Evolutionary conservation across 345 rosid species (phyloP).

Genomic region (Luvunga scandens): DNA sequence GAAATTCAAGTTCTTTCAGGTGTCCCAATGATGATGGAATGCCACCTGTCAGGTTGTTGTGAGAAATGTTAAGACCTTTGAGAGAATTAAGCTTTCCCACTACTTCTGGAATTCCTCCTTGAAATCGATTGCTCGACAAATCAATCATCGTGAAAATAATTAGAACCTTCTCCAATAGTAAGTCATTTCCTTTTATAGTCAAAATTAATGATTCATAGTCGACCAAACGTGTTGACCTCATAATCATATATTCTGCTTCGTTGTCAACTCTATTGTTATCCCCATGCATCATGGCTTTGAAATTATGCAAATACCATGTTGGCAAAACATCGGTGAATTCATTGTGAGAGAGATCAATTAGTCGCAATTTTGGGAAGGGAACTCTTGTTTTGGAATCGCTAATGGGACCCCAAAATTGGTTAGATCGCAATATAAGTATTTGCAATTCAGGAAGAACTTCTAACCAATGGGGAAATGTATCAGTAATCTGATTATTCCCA

Average conservation of each 20-base stretch:
- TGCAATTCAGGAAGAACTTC: conserved; percentile 8
- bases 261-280: not conserved
- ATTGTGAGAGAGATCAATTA: no score
- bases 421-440: no score
- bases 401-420: no score
- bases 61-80: not conserved
- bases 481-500: conserved; percentile 18
- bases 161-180: not conserved
- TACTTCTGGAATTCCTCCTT: no score
- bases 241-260: not conserved
- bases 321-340: no score
- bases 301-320: not conserved
- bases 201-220: not conserved
- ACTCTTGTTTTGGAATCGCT: no score
- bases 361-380: no score
- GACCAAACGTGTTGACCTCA: no score
- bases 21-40: not conserved
- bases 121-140: no score
- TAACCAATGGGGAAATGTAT: conserved; percentile 24
- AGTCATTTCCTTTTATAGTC: not conserved
- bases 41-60: not conserved
- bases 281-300: not conserved
- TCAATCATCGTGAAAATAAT: not conserved
- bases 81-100: no score
- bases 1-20: not conserved